Base-by-base conservation (phyloP, 495 filamentous ascomycete species). In the Xeromyces bisporus region DNA sequence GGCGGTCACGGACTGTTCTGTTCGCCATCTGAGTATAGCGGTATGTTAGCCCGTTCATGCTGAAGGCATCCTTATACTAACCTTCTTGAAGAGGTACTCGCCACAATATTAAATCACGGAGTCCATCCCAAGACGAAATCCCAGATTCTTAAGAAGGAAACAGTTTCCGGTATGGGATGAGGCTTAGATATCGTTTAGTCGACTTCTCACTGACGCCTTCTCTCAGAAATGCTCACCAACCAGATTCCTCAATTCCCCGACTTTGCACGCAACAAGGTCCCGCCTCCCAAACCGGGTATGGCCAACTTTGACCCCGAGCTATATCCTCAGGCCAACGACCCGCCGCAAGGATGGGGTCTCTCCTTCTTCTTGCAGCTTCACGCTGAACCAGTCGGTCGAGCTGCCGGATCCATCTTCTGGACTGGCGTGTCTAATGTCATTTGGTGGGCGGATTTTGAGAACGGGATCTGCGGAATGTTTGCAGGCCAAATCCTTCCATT, bases 391-490 rank as follows among this genome's bases (percentile, higher is more conserved):
- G 5, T 9, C 5, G 9, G 5, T 9, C 43, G 71, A 32, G 60
- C 57, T 1, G 37, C 29, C 3, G 48, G 51, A 16, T 68, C 67
- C 3, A 69, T 35, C 0, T 58, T 45, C 32, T 76, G 72, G 71
- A 60, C 64, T n/a, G 74, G 74, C 0, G 34, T 77, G 31, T 42
- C 67, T 16, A 75, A 77, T 46, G 29, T 67, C 26, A 75, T 58
- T 39, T 77, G 71, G 71, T 76, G 64, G 64, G 53, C 47, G 23
- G 73, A 76, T 49, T 50, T 64, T 3, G 66, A 67, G 40, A 64
- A 57, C 29, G 71, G 71, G 3, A 51, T 77, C 31, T 72, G 53
- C 6, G 71, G 69, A 6, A 63, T 76, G 11, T 48, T 74, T 18
- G 62, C 52, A 15, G 50, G 50, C 15, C 73, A 77, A 54, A 64